These are phyloP conservation scores for Penicillium goetzii DNA, from an alignment of 495 filamentous ascomycete genomes.

Conservation along the genomic window DNA sequence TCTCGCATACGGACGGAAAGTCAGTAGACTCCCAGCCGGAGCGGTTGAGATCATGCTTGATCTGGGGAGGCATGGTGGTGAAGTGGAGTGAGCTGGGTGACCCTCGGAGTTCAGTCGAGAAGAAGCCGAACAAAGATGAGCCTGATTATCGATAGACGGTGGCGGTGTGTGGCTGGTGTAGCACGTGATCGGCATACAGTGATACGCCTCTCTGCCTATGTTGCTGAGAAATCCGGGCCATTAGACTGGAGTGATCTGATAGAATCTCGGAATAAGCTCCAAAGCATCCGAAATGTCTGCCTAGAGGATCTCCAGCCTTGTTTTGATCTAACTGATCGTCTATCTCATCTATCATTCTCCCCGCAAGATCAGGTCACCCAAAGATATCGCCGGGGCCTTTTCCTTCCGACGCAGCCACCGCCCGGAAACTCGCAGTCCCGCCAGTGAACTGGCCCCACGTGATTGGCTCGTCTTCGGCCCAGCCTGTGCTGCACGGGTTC, in stretches of 20 bases:
- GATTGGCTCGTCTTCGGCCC: constrained; percentile 6
- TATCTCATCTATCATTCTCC: neutral
- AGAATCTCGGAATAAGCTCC: constrained; percentile 12
- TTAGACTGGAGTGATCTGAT: constrained; percentile 1
- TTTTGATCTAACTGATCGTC: neutral
- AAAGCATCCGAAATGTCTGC: neutral
- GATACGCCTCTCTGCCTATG: neutral
- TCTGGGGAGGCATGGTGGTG: constrained; percentile 57
- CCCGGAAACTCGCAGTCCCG: constrained; percentile 24
- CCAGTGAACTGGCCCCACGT: neutral
- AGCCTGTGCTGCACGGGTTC: constrained; percentile 8
- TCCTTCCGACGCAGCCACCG: constrained; percentile 29
- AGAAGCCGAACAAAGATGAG: constrained; percentile 8
- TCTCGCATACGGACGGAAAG: constrained; percentile 68
- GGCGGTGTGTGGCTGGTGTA: constrained; percentile 26
- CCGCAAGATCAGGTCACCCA: constrained; percentile 26
- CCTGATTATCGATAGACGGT: constrained; percentile 22
- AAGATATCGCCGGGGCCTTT: constrained; percentile 16
- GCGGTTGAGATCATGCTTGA: constrained; percentile 96
- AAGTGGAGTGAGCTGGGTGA: constrained; percentile 5
- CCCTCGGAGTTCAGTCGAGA: constrained; percentile 4
- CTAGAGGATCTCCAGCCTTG: neutral
- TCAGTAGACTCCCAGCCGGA: constrained; percentile 94
- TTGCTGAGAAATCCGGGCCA: neutral
- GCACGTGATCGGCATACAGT: constrained; percentile 6